These are phyloP conservation scores for Irineochytrium annulatum DNA, from an alignment of 192 early-diverging fungal species.

Conservation along the genomic window DNA sequence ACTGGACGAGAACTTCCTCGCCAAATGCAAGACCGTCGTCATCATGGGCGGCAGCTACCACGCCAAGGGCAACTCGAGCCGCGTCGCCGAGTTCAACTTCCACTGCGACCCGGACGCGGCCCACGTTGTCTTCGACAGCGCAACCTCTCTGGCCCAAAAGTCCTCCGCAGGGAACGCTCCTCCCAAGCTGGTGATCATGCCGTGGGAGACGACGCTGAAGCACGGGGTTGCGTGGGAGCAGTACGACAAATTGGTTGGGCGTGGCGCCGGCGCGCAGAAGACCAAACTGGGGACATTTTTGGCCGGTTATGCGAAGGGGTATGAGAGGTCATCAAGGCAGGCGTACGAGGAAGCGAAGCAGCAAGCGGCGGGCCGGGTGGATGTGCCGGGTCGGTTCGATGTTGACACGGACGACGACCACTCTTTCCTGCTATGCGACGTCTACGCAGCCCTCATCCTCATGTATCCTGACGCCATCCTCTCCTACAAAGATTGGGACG, in stretches of 20 bases:
- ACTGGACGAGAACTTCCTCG: constrained; percentile 43
- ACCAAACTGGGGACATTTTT: constrained; percentile 4
- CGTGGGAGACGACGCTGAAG: constrained; percentile 42
- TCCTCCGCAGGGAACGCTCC: background rate
- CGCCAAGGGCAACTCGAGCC: constrained; percentile 43
- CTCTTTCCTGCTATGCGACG: constrained; percentile 29
- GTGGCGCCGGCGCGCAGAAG: background rate
- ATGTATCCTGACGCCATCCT: constrained; percentile 20
- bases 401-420: constrained; percentile 19
- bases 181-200: constrained; percentile 31
- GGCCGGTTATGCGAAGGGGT: constrained; percentile 3
- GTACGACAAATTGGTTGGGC: constrained; percentile 19
- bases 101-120: constrained; percentile 45
- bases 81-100: constrained; percentile 43
- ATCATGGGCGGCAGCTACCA: constrained; percentile 47
- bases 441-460: constrained; percentile 2
- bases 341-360: background rate
- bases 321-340: background rate
- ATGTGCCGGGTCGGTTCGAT: too few relatives aligned
- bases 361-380: background rate
- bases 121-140: constrained; percentile 36
- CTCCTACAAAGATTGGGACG: constrained; percentile 32
- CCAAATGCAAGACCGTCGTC: constrained; percentile 33
- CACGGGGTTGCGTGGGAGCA: constrained; percentile 40
- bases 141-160: constrained; percentile 10